These are phyloP conservation scores for Thielaviopsis ethacetica DNA, from an alignment of 2,329 filamentous ascomycete genomes.

Conservation along the genomic window DNA sequence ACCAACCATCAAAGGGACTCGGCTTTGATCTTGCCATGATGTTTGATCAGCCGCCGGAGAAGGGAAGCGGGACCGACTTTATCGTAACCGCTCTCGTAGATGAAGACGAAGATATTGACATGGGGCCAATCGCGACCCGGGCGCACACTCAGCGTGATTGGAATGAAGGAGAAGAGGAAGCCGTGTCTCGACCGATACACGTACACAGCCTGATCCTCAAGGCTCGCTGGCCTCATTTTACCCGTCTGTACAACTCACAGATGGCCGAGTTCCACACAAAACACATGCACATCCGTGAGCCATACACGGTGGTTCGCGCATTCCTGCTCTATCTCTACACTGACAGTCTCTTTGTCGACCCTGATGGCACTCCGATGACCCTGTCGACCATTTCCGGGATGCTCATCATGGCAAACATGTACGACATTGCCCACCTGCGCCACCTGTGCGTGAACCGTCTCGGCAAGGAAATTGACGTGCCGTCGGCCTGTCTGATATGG, in stretches of 20 bases:
- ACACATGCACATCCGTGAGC: constrained; percentile 94
- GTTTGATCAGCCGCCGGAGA: constrained; percentile 74
- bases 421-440: constrained; percentile 87
- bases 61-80: constrained; percentile 79
- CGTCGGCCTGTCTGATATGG: constrained; percentile 92
- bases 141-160: constrained; percentile 32
- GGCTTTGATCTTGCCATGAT: constrained; percentile 73
- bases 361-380: constrained; percentile 55
- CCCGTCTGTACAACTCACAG: constrained; percentile 75
- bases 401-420: constrained; percentile 94
- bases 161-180: constrained; percentile 41
- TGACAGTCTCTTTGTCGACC: constrained; percentile 59
- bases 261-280: constrained; percentile 97
- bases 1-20: constrained; percentile 46
- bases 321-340: constrained; percentile 97
- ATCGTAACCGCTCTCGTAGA: constrained; percentile 76
- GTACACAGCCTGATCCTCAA: constrained; percentile 91
- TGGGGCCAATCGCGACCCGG: constrained; percentile 28
- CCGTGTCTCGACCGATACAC: constrained; percentile 70
- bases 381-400: constrained; percentile 82
- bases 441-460: constrained; percentile 82
- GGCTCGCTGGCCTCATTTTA: constrained; percentile 93
- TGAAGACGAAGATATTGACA: constrained; percentile 53
- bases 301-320: constrained; percentile 81
- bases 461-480: constrained; percentile 78